phyloP scores from a whole-genome alignment of 2,329 filamentous ascomycete species.

The Epichloe gansuensis region DNA sequence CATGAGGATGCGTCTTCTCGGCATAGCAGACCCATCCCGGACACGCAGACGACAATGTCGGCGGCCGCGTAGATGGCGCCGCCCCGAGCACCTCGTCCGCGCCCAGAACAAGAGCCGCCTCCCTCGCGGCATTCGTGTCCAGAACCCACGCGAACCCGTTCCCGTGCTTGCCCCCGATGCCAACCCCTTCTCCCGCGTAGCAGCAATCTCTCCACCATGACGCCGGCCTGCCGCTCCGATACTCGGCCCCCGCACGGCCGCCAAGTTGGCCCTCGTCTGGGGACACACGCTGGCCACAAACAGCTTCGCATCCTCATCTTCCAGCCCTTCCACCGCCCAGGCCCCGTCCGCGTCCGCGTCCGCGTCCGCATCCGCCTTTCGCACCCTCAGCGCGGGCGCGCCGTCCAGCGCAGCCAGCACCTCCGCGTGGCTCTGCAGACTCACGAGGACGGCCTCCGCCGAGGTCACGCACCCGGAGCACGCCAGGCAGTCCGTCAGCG shows the following conservation, averaged over 20 bases:
- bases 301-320: slow-evolving; percentile 53
- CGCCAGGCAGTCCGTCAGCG: slow-evolving; percentile 90
- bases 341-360: slow-evolving; percentile 18
- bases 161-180: slow-evolving; percentile 53
- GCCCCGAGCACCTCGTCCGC: slow-evolving; percentile 53
- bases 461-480: slow-evolving; percentile 97
- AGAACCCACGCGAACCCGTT: slow-evolving; percentile 82
- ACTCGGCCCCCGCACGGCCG: slow-evolving; percentile 67
- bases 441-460: slow-evolving; percentile 92
- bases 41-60: slow-evolving; percentile 78
- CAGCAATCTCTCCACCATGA: slow-evolving; percentile 74
- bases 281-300: slow-evolving; percentile 91
- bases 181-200: slow-evolving; percentile 57
- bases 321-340: slow-evolving; percentile 34
- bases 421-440: slow-evolving; percentile 84
- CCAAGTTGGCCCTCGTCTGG: slow-evolving; percentile 78
- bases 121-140: slow-evolving; percentile 75
- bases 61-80: slow-evolving; percentile 24
- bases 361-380: slow-evolving; percentile 12
- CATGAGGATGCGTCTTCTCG: slow-evolving; percentile 92
- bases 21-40: slow-evolving; percentile 99
- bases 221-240: slow-evolving; percentile 59
- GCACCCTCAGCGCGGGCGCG: slow-evolving; percentile 36
- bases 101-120: slow-evolving; percentile 70
- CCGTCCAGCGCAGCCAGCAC: slow-evolving; percentile 73